These are phyloP conservation scores for Leucocoprinus birnbaumii DNA, from an alignment of 768 basidiomycete species.

Conservation along the genomic window DNA sequence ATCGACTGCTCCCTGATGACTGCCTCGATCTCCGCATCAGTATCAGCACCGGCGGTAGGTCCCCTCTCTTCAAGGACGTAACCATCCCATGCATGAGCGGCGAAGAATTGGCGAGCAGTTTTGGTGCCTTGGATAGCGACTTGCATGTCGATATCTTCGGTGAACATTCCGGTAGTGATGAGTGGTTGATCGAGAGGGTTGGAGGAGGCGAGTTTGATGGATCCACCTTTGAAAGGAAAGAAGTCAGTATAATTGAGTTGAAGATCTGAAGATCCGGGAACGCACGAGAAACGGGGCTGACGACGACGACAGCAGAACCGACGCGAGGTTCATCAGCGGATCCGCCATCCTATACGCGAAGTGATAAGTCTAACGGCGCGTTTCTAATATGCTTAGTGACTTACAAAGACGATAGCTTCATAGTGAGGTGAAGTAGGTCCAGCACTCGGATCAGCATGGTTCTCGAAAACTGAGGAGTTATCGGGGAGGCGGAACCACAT, in stretches of 20 bases:
- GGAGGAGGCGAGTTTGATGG: slow-evolving; percentile 10
- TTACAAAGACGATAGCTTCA: slow-evolving; percentile 14
- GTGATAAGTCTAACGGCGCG: background rate
- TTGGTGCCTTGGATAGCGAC: slow-evolving; percentile 16
- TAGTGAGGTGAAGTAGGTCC: slow-evolving; percentile 20
- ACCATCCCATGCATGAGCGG: slow-evolving; percentile 8
- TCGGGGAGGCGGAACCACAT: slow-evolving; percentile 19
- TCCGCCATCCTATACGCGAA: slow-evolving; percentile 2
- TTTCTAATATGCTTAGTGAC: background rate
- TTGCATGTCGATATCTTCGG: slow-evolving; percentile 16
- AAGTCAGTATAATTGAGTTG: background rate
- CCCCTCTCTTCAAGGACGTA: background rate
- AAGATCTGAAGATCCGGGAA: background rate
- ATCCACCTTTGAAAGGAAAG: slow-evolving; percentile 1
- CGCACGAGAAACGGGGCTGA: slow-evolving; percentile 14
- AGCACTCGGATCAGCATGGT: slow-evolving; percentile 18
- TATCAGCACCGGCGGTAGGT: background rate
- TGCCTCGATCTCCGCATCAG: slow-evolving; percentile 5
- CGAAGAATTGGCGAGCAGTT: background rate
- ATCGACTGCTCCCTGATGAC: background rate
- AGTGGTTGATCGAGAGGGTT: slow-evolving; percentile 13
- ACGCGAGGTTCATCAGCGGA: background rate
- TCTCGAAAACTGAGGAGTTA: slow-evolving; percentile 2
- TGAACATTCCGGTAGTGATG: slow-evolving; percentile 11
- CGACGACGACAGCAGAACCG: background rate